Percentiles rank a stretch among this genome's conserved stretches.
Conservation (phyloP, 192 early-diverging fungal species). For the Rhizoclosmatium globosum region DNA sequence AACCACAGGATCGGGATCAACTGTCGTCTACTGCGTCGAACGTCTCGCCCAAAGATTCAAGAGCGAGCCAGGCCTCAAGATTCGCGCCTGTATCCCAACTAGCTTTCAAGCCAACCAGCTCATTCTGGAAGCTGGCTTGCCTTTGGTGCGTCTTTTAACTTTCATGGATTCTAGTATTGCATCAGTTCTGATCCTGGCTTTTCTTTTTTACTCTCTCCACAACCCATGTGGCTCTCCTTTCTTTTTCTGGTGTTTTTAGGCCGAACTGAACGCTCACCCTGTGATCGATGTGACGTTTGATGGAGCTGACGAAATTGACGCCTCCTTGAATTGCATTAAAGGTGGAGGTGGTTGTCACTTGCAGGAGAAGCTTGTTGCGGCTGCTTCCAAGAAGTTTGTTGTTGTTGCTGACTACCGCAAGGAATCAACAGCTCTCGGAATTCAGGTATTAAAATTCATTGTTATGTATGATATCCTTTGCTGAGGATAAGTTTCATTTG, state of each 20-base stretch:
- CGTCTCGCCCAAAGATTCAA: constrained; percentile 78
- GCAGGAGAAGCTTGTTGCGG: constrained; percentile 93
- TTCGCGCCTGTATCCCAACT: constrained; percentile 86
- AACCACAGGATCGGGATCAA: constrained; percentile 55
- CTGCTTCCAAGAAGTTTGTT: constrained; percentile 81
- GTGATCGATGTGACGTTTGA: constrained; percentile 91
- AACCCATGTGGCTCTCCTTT: neutral
- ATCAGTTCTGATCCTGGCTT: constrained; percentile 2
- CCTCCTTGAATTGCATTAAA: constrained; percentile 91
- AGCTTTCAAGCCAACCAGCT: constrained; percentile 91
- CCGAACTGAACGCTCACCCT: constrained; percentile 67
- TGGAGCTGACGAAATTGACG: constrained; percentile 85
- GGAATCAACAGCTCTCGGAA: constrained; percentile 77
- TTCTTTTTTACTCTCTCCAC: constrained; percentile 20
- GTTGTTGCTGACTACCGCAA: constrained; percentile 93
- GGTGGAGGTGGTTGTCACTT: constrained; percentile 94
- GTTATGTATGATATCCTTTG: neutral
- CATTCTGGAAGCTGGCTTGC: constrained; percentile 83
- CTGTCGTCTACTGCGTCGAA: constrained; percentile 88
- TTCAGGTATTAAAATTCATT: constrained; percentile 53
- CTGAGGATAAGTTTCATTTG: neutral
- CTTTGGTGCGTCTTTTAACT: constrained; percentile 66
- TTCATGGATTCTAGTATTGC: constrained; percentile 40
- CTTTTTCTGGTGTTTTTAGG: neutral
- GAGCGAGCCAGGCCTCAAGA: constrained; percentile 59